Evolutionary conservation across 768 basidiomycete species (phyloP), one percentile per base, ranked within the genome.

Genomic region (Pleurotus eryngii): DNA sequence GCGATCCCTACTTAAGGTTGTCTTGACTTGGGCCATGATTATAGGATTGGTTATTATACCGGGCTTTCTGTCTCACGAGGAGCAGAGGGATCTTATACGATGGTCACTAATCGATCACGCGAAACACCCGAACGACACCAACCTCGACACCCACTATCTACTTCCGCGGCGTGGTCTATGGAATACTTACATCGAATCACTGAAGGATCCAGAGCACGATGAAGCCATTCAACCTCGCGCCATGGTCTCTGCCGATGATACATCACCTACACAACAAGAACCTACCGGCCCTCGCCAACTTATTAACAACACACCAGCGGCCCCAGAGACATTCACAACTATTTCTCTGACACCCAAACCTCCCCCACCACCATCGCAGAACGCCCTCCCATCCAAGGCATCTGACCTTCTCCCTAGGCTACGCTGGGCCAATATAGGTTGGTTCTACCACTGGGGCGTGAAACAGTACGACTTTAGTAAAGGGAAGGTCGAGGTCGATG

Each of bases 371-470:
- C 90, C 95, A 7, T 91, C 92, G 3, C 67, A 76, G 1, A 83
- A 84, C 2, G 74, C 82, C 3, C 76, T 71, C 9, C 78, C 87
- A 1, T 67, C 74, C 6, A 68, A 70, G 2, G 73, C 83, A 1
- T 81, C 81, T 0, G 72, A 80, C 24, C 80, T 98, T 12, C 63
- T 95, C 14, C 77, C 76, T 4, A 95, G 91, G 68, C 69, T 99
- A 48, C 82, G 96, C 48, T 99, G 96, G 96, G 89, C 93, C 1
- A 98, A 96, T 64, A 89, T 99, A 49, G 96, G 96, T 8, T 91
- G 90, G 85, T 91, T 83, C 53, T 99, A 99, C 70, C 93, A 98
- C 74, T 98, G 96, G 96, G 90, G 92, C 2, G 90, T 85, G 26
- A 99, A 98, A 65, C 87, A 90, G 58, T 99, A 99, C 67, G 92